phyloP scores from a whole-genome alignment of 1,284 basidiomycete species.

The Omphalotus olearius region DNA sequence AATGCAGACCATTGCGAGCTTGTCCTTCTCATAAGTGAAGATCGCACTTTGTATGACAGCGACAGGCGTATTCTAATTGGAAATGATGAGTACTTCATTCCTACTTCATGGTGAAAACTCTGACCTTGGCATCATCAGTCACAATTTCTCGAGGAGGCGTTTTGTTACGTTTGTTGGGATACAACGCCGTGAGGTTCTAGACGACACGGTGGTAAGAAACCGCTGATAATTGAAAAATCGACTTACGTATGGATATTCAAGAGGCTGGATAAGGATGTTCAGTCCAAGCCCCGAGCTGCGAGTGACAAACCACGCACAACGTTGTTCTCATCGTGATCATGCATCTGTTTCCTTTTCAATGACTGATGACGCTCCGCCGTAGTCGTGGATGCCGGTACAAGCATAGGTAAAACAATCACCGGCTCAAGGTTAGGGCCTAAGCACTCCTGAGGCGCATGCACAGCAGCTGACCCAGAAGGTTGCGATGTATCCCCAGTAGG shows the following conservation, averaged over 20 bases:
- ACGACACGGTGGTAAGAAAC: background rate
- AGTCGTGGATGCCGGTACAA: background rate
- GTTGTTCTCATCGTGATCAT: constrained; percentile 29
- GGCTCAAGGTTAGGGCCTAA: too few species aligned
- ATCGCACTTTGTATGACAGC: too few species aligned
- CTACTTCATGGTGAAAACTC: too few species aligned
- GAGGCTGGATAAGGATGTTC: background rate
- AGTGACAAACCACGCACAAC: constrained; percentile 1
- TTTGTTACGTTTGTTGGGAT: constrained; percentile 46
- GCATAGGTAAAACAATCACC: background rate
- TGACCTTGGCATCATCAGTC: background rate
- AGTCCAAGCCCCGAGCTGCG: background rate
- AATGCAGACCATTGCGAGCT: too few species aligned
- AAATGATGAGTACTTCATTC: too few species aligned
- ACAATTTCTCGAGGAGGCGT: constrained; percentile 33
- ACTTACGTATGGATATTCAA: constrained; percentile 12
- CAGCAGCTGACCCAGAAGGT: too few species aligned
- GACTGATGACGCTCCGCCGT: constrained; percentile 17
- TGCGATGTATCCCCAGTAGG: too few species aligned
- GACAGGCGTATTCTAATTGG: too few species aligned
- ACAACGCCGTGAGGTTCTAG: constrained; percentile 39
- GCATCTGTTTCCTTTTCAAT: constrained; percentile 36
- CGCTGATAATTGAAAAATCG: background rate
- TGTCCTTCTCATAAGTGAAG: too few species aligned
- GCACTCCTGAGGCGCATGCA: too few species aligned